A percentile compares a stretch with the other conserved stretches of the same genome.
Conservation (phyloP, 2,329 filamentous ascomycete species). For the Fusarium concolor region DNA sequence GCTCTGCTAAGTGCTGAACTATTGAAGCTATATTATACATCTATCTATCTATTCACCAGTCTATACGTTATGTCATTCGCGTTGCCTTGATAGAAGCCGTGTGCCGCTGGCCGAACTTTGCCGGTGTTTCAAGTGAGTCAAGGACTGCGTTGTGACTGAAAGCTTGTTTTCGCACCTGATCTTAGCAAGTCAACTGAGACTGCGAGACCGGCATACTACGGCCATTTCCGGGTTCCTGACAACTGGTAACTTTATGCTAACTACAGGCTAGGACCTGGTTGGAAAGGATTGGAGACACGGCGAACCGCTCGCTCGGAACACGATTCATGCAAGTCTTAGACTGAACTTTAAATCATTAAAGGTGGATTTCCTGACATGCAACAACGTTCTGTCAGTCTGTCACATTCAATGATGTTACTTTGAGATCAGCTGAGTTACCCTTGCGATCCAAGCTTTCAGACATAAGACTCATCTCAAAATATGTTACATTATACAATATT, state of each 20-base stretch:
- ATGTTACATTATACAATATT: neutral
- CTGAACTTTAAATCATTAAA: neutral
- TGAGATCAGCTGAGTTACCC: neutral
- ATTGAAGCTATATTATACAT: neutral
- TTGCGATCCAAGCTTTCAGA: too few relatives aligned
- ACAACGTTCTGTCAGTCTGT: too few relatives aligned
- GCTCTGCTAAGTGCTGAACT: neutral
- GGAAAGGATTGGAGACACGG: neutral
- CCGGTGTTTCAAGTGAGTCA: neutral
- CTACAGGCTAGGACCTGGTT: neutral
- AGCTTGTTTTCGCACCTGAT: too few relatives aligned
- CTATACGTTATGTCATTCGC: neutral
- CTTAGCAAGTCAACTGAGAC: fast-evolving
- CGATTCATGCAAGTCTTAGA: neutral
- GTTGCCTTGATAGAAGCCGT: neutral
- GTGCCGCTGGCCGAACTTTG: conserved; percentile 12
- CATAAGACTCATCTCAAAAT: too few relatives aligned
- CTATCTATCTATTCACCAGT: neutral
- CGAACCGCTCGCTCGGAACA: neutral
- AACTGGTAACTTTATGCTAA: neutral
- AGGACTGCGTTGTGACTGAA: too few relatives aligned
- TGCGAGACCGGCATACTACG: conserved; percentile 5
- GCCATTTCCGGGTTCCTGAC: neutral
- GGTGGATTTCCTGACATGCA: neutral
- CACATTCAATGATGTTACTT: neutral